Percentiles rank a stretch among this genome's conserved stretches.
Evolutionary conservation across 177 flowering plant genomes (phyloP).

Genomic region (Vitis hybrid): DNA sequence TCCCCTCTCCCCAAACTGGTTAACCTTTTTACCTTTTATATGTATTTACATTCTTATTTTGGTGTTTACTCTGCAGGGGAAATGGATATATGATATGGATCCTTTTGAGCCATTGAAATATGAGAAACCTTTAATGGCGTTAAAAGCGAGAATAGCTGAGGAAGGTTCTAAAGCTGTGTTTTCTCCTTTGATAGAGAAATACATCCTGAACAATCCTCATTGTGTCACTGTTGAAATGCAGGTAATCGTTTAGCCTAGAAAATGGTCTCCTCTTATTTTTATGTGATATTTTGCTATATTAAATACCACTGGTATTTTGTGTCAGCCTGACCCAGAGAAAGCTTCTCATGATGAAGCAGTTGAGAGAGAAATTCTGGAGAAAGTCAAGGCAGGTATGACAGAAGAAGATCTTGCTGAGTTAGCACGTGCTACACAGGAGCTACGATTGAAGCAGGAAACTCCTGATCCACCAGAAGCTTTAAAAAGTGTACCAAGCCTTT

Average conservation of each 20-base stretch:
- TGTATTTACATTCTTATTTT: neutral
- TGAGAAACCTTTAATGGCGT: constrained; percentile 71
- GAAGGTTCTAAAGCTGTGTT: constrained; percentile 96
- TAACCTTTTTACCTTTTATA: neutral
- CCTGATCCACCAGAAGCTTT: constrained; percentile 98
- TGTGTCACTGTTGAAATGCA: constrained; percentile 93
- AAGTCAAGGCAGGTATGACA: constrained; percentile 86
- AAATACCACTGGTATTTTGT: constrained; percentile 8
- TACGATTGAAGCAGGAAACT: constrained; percentile 91
- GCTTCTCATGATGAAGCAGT: constrained; percentile 88
- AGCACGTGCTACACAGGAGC: constrained; percentile 88
- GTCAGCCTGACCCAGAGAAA: constrained; percentile 94
- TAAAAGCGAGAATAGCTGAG: constrained; percentile 77
- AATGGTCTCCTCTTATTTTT: neutral
- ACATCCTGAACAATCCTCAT: constrained; percentile 85
- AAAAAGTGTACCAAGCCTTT: constrained; percentile 81
- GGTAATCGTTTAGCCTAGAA: constrained; percentile 36
- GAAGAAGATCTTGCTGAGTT: constrained; percentile 95
- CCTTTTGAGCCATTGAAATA: constrained; percentile 96
- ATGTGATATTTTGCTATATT: neutral
- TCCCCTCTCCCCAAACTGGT: neutral
- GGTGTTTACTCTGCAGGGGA: constrained; percentile 50
- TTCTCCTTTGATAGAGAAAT: constrained; percentile 85
- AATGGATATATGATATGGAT: constrained; percentile 98
- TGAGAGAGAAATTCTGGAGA: constrained; percentile 70